phyloP scores from a whole-genome alignment of 2,329 filamentous ascomycete species.

The Colletotrichum melonis region DNA sequence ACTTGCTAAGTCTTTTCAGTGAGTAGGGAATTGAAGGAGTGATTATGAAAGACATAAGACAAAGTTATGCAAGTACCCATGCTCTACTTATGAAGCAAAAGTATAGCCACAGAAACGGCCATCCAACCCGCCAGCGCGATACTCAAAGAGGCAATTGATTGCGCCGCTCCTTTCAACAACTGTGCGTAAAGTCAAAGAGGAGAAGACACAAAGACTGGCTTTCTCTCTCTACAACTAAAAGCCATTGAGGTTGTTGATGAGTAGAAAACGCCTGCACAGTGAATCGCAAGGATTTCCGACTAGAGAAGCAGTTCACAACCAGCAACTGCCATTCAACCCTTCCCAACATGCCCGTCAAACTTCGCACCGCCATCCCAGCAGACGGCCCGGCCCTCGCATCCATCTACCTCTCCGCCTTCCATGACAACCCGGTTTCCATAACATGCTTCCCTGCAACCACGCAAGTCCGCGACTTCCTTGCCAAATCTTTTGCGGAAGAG shows the following conservation, averaged over 20 bases:
- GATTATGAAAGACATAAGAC: neutral
- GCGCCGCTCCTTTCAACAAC: neutral
- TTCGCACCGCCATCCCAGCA: conserved; percentile 52
- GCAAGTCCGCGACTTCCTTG: conserved; percentile 48
- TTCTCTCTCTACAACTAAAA: neutral
- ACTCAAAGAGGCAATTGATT: neutral
- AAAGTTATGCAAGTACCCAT: neutral
- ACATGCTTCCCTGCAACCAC: conserved; percentile 49
- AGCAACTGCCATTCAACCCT: fast-evolving
- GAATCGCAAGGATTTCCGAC: neutral
- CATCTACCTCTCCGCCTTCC: conserved; percentile 60
- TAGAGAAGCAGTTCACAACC: neutral
- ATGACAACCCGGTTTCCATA: conserved; percentile 47
- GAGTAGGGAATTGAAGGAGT: no score
- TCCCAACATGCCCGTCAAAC: conserved; percentile 38
- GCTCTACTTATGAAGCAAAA: neutral
- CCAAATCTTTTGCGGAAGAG: conserved; percentile 47
- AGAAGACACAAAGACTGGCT: no score
- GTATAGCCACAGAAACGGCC: neutral
- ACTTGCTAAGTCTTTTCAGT: neutral
- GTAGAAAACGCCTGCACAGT: no score
- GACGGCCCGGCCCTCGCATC: conserved; percentile 55
- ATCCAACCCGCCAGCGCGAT: neutral
- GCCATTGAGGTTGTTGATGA: no score
- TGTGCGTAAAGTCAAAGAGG: fast-evolving